These are phyloP conservation scores for Kwoniella shandongensis DNA, from an alignment of 768 basidiomycete genomes.

Conservation along the genomic window DNA sequence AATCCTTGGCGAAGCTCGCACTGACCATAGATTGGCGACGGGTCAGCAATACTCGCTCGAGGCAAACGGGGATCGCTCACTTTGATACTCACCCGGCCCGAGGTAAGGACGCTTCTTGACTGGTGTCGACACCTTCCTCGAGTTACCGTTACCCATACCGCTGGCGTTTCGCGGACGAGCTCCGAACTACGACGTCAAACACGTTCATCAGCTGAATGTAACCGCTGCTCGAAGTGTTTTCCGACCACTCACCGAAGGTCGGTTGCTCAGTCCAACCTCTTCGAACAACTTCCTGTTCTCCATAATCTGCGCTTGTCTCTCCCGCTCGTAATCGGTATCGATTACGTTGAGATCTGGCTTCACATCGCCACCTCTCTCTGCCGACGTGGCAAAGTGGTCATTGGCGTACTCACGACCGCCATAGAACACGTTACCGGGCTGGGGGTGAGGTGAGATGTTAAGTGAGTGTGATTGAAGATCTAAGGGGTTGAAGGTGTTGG, in stretches of 20 bases:
- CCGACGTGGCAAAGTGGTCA: slow-evolving; percentile 33
- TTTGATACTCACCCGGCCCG: slow-evolving; percentile 24
- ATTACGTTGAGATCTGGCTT: slow-evolving; percentile 25
- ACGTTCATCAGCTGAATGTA: slow-evolving; percentile 6
- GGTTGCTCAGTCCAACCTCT: slow-evolving; percentile 43
- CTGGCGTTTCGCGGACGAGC: slow-evolving; percentile 12
- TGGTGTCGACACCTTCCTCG: slow-evolving; percentile 25
- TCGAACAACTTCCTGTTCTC: slow-evolving; percentile 46
- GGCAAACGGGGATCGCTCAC: neutral
- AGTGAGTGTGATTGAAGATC: slow-evolving; percentile 13
- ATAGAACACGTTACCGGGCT: slow-evolving; percentile 28
- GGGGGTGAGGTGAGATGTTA: slow-evolving; percentile 32
- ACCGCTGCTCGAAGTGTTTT: neutral
- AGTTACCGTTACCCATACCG: neutral
- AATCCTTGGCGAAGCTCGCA: slow-evolving; percentile 47
- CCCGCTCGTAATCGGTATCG: slow-evolving; percentile 50
- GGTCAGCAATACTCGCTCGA: slow-evolving; percentile 6
- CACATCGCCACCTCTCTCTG: slow-evolving; percentile 26
- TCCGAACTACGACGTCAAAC: slow-evolving; percentile 11
- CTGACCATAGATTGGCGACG: slow-evolving; percentile 4
- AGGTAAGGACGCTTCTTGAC: slow-evolving; percentile 25
- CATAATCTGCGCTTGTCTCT: slow-evolving; percentile 44
- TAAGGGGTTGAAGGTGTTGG: slow-evolving; percentile 14
- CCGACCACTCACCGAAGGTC: slow-evolving; percentile 15
- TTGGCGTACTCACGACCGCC: slow-evolving; percentile 12